phyloP scores from a whole-genome alignment of 2,329 filamentous ascomycete genomes.

The Leptographium radiaticola region DNA sequence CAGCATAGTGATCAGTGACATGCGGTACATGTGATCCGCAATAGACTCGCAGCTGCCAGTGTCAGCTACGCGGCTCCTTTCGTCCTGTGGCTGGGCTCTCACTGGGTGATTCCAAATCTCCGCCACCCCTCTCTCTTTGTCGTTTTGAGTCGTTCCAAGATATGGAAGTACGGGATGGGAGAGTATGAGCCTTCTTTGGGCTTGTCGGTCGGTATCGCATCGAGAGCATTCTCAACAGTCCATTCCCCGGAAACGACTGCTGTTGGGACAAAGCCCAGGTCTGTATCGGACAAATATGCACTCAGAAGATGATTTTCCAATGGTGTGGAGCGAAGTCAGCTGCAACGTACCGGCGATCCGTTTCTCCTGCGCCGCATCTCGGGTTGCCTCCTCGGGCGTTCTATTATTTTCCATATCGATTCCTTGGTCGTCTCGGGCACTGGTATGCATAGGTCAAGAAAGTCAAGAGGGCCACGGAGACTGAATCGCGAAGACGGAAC shows the following conservation, averaged over 20 bases:
- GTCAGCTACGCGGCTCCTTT: background rate
- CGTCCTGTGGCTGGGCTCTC: background rate
- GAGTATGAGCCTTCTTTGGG: conserved; percentile 50
- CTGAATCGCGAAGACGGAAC: too few relatives aligned
- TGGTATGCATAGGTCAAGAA: too few relatives aligned
- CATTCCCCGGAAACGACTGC: conserved; percentile 33
- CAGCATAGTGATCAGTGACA: conserved; percentile 92
- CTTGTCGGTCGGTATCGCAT: conserved; percentile 45
- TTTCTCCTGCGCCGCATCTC: too few relatives aligned
- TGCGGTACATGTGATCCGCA: conserved; percentile 98
- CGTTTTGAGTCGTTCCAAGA: conserved; percentile 88
- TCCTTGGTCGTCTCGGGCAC: too few relatives aligned
- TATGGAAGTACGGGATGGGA: conserved; percentile 84
- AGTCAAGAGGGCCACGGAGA: too few relatives aligned
- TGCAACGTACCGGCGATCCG: too few relatives aligned
- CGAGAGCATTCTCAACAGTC: conserved; percentile 50
- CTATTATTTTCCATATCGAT: too few relatives aligned
- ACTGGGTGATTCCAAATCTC: conserved; percentile 63
- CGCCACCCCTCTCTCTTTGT: conserved; percentile 95
- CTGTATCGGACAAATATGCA: conserved; percentile 10
- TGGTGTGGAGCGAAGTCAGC: too few relatives aligned
- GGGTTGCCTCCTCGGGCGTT: too few relatives aligned
- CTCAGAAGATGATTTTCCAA: too few relatives aligned
- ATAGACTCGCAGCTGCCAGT: conserved; percentile 66
- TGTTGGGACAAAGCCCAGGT: conserved; percentile 21